Evolutionary conservation across 106 monocot genomes (phyloP).

Genomic region (Amphibolis antarctica): DNA sequence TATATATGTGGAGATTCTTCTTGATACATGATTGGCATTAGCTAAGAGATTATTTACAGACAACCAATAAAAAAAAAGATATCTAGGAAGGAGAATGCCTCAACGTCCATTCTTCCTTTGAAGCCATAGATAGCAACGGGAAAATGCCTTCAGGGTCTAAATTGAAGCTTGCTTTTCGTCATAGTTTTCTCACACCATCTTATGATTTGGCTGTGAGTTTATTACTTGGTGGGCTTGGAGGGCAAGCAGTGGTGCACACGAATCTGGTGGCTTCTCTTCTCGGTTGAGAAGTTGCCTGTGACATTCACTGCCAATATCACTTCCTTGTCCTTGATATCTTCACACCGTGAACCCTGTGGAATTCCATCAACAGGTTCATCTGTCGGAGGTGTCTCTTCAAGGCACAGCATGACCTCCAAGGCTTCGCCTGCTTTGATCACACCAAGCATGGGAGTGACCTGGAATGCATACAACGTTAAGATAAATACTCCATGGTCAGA

Average conservation of each 20-base stretch:
- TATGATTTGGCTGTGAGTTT: conserved; percentile 4
- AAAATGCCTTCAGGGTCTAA: too few relatives aligned
- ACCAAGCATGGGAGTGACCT: conserved; percentile 67
- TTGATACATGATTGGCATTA: too few relatives aligned
- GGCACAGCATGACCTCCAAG: conserved; percentile 49
- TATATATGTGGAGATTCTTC: too few relatives aligned
- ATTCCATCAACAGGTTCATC: conserved; percentile 63
- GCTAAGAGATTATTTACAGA: too few relatives aligned
- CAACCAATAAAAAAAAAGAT: too few relatives aligned
- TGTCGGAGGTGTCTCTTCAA: conserved; percentile 48
- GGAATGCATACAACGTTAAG: background rate
- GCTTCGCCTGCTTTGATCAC: conserved; percentile 47
- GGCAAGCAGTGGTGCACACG: conserved; percentile 37
- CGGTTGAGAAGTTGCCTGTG: conserved; percentile 36
- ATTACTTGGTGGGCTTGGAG: conserved; percentile 4
- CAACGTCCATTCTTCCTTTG: too few relatives aligned
- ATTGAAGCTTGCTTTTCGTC: too few relatives aligned
- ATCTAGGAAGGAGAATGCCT: too few relatives aligned
- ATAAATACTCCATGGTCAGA: too few relatives aligned
- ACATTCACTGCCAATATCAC: conserved; percentile 42
- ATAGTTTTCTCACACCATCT: too few relatives aligned
- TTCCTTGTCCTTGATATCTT: conserved; percentile 66
- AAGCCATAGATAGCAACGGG: too few relatives aligned
- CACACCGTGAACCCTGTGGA: conserved; percentile 63
- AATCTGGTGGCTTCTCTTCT: conserved; percentile 33